Conservation (phyloP, 2,329 filamentous ascomycete genomes). For the Fusarium globosum region DNA sequence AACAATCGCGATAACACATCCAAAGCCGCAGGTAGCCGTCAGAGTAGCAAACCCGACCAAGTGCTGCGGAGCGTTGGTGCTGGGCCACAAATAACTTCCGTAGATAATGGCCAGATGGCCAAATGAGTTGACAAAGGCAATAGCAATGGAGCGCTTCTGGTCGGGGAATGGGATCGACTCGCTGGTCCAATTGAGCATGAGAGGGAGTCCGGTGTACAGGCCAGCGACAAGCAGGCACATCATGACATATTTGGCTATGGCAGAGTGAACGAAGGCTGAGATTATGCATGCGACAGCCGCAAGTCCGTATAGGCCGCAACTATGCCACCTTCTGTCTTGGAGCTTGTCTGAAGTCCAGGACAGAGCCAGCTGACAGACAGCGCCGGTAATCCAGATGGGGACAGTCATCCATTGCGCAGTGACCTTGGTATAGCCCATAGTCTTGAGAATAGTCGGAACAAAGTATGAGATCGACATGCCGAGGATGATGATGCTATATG, state of each 20-base stretch:
- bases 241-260: slow-evolving; percentile 20
- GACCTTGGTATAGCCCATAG: slow-evolving; percentile 57
- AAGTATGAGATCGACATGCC: slow-evolving; percentile 64
- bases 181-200: slow-evolving; percentile 27
- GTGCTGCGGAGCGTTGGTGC: slow-evolving; percentile 47
- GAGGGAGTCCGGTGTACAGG: slow-evolving; percentile 6
- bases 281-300: slow-evolving; percentile 3
- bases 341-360: slow-evolving; percentile 22
- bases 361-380: background rate
- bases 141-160: slow-evolving; percentile 14
- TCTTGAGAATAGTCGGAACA: slow-evolving; percentile 62
- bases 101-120: slow-evolving; percentile 21
- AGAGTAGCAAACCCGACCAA: slow-evolving; percentile 40
- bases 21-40: background rate
- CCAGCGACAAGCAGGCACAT: slow-evolving; percentile 18
- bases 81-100: slow-evolving; percentile 18
- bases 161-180: background rate
- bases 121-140: slow-evolving; percentile 17
- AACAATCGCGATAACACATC: background rate
- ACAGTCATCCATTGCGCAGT: slow-evolving; percentile 48
- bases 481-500: slow-evolving; percentile 60
- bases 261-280: background rate
- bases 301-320: background rate
- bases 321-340: slow-evolving; percentile 12
- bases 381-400: slow-evolving; percentile 5